These are phyloP conservation scores for Fusarium fracticaudum DNA, from an alignment of 2,329 filamentous ascomycete genomes.

Conservation along the genomic window DNA sequence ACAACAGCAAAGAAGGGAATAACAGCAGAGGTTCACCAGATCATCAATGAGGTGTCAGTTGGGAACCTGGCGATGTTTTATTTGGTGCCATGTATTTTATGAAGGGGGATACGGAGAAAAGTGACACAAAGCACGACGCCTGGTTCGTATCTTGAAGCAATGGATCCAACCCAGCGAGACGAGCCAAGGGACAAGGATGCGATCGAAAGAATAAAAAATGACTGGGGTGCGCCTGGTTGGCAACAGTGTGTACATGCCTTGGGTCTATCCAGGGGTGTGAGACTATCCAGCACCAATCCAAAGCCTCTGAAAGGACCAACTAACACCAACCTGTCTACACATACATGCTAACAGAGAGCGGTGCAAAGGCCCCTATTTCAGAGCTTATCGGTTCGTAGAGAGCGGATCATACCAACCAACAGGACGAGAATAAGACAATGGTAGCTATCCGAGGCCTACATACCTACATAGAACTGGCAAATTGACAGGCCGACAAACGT, in stretches of 20 bases:
- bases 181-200: conserved; percentile 40
- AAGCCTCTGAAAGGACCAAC: conserved; percentile 15
- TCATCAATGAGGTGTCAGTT: conserved; percentile 42
- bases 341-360: conserved; percentile 8
- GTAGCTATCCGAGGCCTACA: background rate
- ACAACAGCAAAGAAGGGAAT: conserved; percentile 10
- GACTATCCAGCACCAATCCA: conserved; percentile 27
- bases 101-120: conserved; percentile 46
- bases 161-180: conserved; percentile 43
- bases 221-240: conserved; percentile 32
- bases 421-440: conserved; percentile 2
- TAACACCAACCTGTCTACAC: background rate
- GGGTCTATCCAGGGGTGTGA: conserved; percentile 20
- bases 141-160: conserved; percentile 46
- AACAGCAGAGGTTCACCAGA: conserved; percentile 24
- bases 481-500: conserved; percentile 29
- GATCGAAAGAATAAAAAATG: conserved; percentile 35
- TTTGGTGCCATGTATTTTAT: conserved; percentile 46
- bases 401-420: background rate
- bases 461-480: background rate
- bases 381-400: background rate
- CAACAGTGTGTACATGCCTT: background rate
- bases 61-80: conserved; percentile 45
- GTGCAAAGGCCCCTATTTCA: conserved; percentile 11
- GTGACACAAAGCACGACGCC: conserved; percentile 44